These are phyloP conservation scores for Trypanosoma mega DNA, from an alignment of 208 protist species.

Conservation along the genomic window DNA sequence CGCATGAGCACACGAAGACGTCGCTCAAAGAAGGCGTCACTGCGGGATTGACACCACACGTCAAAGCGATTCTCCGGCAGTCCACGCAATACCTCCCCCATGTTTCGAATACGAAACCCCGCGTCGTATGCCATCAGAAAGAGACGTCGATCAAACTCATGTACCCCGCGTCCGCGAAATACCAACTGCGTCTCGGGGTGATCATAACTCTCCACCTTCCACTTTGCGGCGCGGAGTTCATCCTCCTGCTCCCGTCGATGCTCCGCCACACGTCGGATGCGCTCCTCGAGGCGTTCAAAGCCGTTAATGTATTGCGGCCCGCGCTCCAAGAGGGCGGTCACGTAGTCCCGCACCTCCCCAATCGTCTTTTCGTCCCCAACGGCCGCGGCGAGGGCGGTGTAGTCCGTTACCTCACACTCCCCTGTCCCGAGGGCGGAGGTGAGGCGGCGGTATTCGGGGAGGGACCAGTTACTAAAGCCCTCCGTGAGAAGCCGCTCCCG, in stretches of 20 bases:
- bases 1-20: slow-evolving; percentile 56
- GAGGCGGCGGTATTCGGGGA: slow-evolving; percentile 61
- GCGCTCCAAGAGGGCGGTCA: slow-evolving; percentile 71
- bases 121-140: slow-evolving; percentile 77
- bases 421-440: slow-evolving; percentile 49
- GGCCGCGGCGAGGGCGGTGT: slow-evolving; percentile 40
- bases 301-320: slow-evolving; percentile 72
- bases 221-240: slow-evolving; percentile 59
- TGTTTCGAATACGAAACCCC: slow-evolving; percentile 44
- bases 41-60: slow-evolving; percentile 76
- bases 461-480: slow-evolving; percentile 75
- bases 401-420: slow-evolving; percentile 60
- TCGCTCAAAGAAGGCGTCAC: slow-evolving; percentile 52
- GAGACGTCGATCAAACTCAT: slow-evolving; percentile 59
- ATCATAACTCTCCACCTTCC: slow-evolving; percentile 82
- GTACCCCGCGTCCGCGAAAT: slow-evolving; percentile 36
- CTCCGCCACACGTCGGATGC: slow-evolving; percentile 48
- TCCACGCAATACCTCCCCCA: slow-evolving; percentile 37
- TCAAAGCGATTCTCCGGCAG: slow-evolving; percentile 81
- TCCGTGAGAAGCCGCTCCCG: slow-evolving; percentile 71
- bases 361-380: slow-evolving; percentile 46
- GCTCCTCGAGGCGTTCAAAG: slow-evolving; percentile 54
- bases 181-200: slow-evolving; percentile 60
- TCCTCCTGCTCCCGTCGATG: slow-evolving; percentile 44
- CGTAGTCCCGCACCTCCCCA: slow-evolving; percentile 81